Evolutionary conservation across 2,329 filamentous ascomycete species (phyloP).

Genomic region (Myriosclerotinia curreyana): DNA sequence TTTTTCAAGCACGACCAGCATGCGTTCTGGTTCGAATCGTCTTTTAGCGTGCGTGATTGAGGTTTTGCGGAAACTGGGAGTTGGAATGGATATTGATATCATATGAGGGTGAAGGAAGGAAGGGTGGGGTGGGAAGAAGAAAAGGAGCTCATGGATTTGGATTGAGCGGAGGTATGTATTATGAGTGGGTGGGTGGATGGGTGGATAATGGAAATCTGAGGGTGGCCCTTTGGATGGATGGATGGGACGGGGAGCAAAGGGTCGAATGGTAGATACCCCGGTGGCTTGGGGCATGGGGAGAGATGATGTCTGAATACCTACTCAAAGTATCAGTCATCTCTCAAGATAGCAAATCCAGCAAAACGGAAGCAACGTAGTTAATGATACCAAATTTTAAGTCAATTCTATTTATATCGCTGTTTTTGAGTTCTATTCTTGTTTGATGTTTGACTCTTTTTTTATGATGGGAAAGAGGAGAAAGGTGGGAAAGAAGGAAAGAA

Average conservation of each 20-base stretch:
- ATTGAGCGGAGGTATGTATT: not conserved
- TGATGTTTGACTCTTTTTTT: not conserved
- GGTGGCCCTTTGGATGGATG: not conserved
- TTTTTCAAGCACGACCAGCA: not conserved
- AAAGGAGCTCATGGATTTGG: not conserved
- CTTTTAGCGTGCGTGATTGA: slow-evolving; percentile 3
- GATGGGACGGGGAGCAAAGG: not conserved
- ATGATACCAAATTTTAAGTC: not conserved
- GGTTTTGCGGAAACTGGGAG: not conserved
- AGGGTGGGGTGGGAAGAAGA: too few relatives aligned
- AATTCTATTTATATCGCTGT: not conserved
- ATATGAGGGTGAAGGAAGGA: not conserved
- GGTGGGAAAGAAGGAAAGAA: not conserved
- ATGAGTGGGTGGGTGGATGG: not conserved
- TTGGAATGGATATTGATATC: not conserved
- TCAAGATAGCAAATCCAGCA: not conserved
- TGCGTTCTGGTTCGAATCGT: not conserved
- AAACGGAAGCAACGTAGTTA: not conserved
- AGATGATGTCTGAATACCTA: not conserved
- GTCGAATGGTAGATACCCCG: not conserved
- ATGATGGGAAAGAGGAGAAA: too few relatives aligned
- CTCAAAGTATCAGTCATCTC: not conserved
- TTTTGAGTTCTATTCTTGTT: not conserved
- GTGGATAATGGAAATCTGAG: not conserved
- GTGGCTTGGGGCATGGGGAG: not conserved